Evolutionary conservation across 305 asterid genomes (phyloP).

Genomic region (Plantago lanceolata): DNA sequence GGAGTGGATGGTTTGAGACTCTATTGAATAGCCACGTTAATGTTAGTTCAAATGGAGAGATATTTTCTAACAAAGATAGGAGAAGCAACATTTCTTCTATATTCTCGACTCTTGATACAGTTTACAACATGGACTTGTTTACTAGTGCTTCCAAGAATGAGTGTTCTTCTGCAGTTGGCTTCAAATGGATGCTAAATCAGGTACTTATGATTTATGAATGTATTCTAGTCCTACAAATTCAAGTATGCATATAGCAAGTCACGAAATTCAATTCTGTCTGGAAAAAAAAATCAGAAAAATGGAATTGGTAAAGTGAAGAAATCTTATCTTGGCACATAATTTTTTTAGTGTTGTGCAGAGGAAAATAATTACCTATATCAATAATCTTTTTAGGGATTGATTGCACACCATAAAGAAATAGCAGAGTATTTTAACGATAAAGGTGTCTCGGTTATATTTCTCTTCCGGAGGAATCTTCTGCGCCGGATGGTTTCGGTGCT

Average conservation of each 20-base stretch:
- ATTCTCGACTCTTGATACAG: constrained; percentile 51
- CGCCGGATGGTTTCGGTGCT: constrained; percentile 77
- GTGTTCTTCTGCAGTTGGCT: constrained; percentile 88
- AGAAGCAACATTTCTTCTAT: constrained; percentile 63
- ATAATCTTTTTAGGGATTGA: constrained; percentile 55
- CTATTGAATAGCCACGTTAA: constrained; percentile 74
- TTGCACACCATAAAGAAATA: constrained; percentile 61
- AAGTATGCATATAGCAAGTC: neutral
- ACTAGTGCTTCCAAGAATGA: constrained; percentile 87
- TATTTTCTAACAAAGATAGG: constrained; percentile 63
- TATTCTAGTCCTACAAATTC: neutral
- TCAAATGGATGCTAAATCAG: constrained; percentile 98
- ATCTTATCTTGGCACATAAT: neutral
- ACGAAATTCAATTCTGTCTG: neutral
- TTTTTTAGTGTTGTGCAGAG: neutral
- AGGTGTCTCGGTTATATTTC: constrained; percentile 74
- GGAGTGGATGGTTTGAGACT: constrained; percentile 97
- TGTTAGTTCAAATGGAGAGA: constrained; percentile 88
- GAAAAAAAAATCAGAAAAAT: neutral
- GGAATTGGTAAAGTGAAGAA: neutral
- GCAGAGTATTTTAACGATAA: constrained; percentile 58
- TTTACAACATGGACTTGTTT: constrained; percentile 72
- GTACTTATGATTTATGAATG: constrained; percentile 25
- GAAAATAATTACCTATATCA: constrained; percentile 11
- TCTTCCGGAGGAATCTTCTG: constrained; percentile 73